phyloP scores from a whole-genome alignment of 1,284 basidiomycete genomes.

The Amylostereum areolatum region DNA sequence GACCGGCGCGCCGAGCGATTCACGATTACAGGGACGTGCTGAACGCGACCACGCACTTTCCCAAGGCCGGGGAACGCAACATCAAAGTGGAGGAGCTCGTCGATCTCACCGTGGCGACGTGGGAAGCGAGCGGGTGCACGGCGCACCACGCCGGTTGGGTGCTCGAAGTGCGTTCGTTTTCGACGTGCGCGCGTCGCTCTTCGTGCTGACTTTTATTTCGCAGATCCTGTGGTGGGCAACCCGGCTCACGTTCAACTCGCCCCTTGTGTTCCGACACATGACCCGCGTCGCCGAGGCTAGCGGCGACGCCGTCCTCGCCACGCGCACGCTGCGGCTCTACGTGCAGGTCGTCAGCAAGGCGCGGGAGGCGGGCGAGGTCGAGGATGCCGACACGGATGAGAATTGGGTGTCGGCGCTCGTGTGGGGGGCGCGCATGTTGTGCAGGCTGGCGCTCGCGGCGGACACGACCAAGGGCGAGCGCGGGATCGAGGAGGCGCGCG shows the following conservation, averaged over 20 bases:
- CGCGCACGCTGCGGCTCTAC: conserved; percentile 75
- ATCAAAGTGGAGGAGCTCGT: conserved; percentile 77
- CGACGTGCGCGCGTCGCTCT: conserved; percentile 4
- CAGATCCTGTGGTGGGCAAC: conserved; percentile 90
- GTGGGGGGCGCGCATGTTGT: conserved; percentile 72
- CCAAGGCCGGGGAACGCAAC: conserved; percentile 81
- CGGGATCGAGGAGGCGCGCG: conserved; percentile 39
- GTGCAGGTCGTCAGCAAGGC: conserved; percentile 81
- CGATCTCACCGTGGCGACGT: conserved; percentile 75
- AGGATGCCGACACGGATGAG: conserved; percentile 49
- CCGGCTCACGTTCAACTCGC: conserved; percentile 86
- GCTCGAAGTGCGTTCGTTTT: conserved; percentile 51
- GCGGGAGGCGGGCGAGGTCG: conserved; percentile 44
- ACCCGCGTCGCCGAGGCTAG: conserved; percentile 62
- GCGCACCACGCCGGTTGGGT: conserved; percentile 65
- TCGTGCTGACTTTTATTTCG: conserved; percentile 10
- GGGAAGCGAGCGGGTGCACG: conserved; percentile 65
- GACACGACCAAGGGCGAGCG: conserved; percentile 31
- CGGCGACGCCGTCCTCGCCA: conserved; percentile 63
- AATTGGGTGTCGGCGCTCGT: conserved; percentile 71
- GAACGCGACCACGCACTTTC: conserved; percentile 68
- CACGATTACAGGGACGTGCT: conserved; percentile 66
- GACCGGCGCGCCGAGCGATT: conserved; percentile 59
- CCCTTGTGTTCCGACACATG: conserved; percentile 78
- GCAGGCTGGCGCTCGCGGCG: conserved; percentile 38